phyloP scores from a whole-genome alignment of 148 eudicot species.

The Fagopyrum esculentum region DNA sequence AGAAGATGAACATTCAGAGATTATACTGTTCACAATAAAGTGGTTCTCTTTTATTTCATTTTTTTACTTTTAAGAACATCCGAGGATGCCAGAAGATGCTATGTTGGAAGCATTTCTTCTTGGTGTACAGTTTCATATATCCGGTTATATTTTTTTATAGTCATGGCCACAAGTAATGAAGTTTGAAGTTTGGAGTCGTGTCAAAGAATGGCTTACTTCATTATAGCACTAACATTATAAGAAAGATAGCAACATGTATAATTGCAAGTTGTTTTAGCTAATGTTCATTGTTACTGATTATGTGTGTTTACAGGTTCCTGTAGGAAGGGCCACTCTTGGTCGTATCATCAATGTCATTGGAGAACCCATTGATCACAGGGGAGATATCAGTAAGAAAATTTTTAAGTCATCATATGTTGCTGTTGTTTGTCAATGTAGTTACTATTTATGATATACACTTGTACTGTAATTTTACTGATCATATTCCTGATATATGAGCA shows the following conservation, averaged over 20 bases:
- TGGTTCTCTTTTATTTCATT: background rate
- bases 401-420: background rate
- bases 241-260: background rate
- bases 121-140: background rate
- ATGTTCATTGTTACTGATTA: background rate
- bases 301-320: slow-evolving; percentile 56
- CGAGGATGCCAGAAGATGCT: background rate
- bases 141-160: background rate
- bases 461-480: background rate
- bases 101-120: background rate
- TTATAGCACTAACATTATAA: background rate
- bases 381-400: slow-evolving; percentile 69
- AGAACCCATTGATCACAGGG: slow-evolving; percentile 85
- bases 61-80: background rate
- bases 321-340: slow-evolving; percentile 97
- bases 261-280: background rate
- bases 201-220: background rate
- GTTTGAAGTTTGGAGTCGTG: background rate
- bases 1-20: too few relatives aligned
- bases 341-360: slow-evolving; percentile 98
- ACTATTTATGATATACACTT: background rate
- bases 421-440: background rate
- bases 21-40: background rate
- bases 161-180: background rate
- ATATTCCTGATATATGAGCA: slow-evolving; percentile 18